phyloP scores from a whole-genome alignment of 1,284 basidiomycete genomes.

The Malassezia nana region DNA sequence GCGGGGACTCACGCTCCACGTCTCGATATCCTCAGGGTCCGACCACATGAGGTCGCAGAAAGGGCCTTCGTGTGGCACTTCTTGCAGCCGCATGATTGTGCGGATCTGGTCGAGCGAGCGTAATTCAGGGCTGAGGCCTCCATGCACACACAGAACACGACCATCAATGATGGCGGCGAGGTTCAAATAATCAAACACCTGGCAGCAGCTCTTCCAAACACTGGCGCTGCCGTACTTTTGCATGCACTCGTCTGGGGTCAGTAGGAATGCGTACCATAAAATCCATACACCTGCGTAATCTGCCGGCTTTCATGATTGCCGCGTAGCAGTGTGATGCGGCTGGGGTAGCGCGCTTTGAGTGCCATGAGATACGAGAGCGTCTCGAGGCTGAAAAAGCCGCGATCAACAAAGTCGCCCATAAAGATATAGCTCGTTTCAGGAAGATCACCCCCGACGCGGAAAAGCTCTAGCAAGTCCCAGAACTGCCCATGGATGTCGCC shows the following conservation, averaged over 20 bases:
- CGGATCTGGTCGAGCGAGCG: constrained; percentile 59
- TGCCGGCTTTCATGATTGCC: constrained; percentile 94
- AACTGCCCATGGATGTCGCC: constrained; percentile 93
- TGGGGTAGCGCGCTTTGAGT: constrained; percentile 85
- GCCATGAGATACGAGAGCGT: constrained; percentile 81
- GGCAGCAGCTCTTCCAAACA: constrained; percentile 53
- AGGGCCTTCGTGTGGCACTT: constrained; percentile 93
- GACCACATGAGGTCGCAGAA: constrained; percentile 61
- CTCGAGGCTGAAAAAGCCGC: constrained; percentile 92
- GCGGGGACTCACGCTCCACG: constrained; percentile 86
- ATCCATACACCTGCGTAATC: constrained; percentile 95
- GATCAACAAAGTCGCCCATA: constrained; percentile 97
- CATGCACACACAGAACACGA: constrained; percentile 79
- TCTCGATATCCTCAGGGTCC: constrained; percentile 87
- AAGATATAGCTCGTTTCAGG: constrained; percentile 91
- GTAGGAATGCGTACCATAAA: constrained; percentile 64
- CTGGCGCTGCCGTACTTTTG: constrained; percentile 80
- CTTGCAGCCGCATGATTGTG: constrained; percentile 78
- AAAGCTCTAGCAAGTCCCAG: constrained; percentile 83
- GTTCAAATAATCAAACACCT: constrained; percentile 86
- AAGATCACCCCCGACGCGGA: constrained; percentile 75
- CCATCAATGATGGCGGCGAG: constrained; percentile 90
- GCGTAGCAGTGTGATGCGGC: constrained; percentile 76
- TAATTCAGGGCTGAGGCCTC: constrained; percentile 78
- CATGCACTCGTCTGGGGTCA: constrained; percentile 14